Evolutionary conservation across 2,329 filamentous ascomycete species (phyloP).

Genomic region (Colletotrichum karsti): DNA sequence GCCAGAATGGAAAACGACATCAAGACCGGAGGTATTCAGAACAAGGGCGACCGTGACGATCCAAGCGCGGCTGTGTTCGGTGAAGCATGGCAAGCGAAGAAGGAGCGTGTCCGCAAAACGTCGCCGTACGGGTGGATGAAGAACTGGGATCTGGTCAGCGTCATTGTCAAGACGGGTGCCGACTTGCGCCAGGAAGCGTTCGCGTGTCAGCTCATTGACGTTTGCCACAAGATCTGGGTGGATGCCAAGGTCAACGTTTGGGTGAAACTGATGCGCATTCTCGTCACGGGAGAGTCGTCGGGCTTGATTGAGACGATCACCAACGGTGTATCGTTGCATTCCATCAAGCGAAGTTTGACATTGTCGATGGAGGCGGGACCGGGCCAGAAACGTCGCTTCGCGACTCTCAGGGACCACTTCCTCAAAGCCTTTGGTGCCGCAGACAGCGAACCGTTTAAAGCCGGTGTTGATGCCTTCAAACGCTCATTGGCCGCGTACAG

Average conservation of each 20-base stretch:
- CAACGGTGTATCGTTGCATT: constrained; percentile 87
- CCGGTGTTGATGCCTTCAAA: constrained; percentile 81
- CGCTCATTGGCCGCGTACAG: constrained; percentile 86
- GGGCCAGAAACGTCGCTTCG: constrained; percentile 76
- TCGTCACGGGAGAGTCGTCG: constrained; percentile 86
- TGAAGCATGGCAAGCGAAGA: constrained; percentile 86
- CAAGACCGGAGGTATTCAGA: constrained; percentile 84
- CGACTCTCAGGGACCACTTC: constrained; percentile 84
- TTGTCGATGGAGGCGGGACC: constrained; percentile 75
- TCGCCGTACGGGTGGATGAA: constrained; percentile 91
- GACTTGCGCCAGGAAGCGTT: constrained; percentile 88
- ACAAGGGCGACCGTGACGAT: constrained; percentile 84
- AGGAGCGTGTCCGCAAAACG: constrained; percentile 82
- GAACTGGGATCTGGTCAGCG: constrained; percentile 87
- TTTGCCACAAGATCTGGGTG: constrained; percentile 84
- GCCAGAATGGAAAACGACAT: constrained; percentile 91
- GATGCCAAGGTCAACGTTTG: constrained; percentile 81
- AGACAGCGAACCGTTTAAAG: constrained; percentile 74
- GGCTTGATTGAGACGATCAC: constrained; percentile 89
- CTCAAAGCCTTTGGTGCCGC: constrained; percentile 79
- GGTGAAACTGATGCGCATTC: constrained; percentile 88
- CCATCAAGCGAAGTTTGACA: constrained; percentile 82
- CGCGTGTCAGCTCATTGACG: constrained; percentile 83
- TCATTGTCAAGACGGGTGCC: constrained; percentile 87
- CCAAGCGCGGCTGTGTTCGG: constrained; percentile 88